Conservation (phyloP, 345 rosid genomes). For the Anastatica hierochuntica region DNA sequence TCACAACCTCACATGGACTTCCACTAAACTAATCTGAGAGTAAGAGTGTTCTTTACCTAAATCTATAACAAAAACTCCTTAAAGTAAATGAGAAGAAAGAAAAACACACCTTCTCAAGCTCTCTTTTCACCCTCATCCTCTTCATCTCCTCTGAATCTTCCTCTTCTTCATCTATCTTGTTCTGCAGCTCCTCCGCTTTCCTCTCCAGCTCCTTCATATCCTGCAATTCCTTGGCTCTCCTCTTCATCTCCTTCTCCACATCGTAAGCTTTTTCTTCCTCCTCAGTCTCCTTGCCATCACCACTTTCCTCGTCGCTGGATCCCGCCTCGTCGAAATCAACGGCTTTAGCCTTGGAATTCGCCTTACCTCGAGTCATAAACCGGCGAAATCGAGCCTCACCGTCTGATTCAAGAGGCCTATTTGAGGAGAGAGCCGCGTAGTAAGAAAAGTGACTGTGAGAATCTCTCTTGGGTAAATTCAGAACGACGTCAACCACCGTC, state of each 20-base stretch:
- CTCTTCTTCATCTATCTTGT: conserved; percentile 30
- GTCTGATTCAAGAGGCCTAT: conserved; percentile 48
- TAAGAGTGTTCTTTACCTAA: background rate
- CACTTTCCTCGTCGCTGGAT: conserved; percentile 44
- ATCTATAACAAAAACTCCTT: background rate
- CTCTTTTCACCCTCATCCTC: conserved; percentile 70
- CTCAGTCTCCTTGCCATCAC: conserved; percentile 12
- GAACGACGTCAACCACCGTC: conserved; percentile 36
- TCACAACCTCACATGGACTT: background rate
- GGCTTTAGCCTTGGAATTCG: conserved; percentile 55
- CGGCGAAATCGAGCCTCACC: conserved; percentile 40
- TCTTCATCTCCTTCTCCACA: conserved; percentile 78
- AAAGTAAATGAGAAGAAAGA: background rate
- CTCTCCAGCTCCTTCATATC: conserved; percentile 78
- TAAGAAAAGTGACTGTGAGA: conserved; percentile 18
- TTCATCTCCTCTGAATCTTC: conserved; percentile 84
- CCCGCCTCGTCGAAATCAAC: conserved; percentile 59
- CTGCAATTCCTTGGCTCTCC: conserved; percentile 60
- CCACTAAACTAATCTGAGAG: background rate
- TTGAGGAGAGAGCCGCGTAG: conserved; percentile 21
- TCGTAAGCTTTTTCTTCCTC: conserved; percentile 37
- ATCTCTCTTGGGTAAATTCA: conserved; percentile 48
- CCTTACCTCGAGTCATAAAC: conserved; percentile 42
- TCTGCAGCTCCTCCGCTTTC: conserved; percentile 85
- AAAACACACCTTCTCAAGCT: conserved; percentile 63